Base-by-base conservation (phyloP, 2,329 filamentous ascomycete species). In the Fusarium anthophilum region DNA sequence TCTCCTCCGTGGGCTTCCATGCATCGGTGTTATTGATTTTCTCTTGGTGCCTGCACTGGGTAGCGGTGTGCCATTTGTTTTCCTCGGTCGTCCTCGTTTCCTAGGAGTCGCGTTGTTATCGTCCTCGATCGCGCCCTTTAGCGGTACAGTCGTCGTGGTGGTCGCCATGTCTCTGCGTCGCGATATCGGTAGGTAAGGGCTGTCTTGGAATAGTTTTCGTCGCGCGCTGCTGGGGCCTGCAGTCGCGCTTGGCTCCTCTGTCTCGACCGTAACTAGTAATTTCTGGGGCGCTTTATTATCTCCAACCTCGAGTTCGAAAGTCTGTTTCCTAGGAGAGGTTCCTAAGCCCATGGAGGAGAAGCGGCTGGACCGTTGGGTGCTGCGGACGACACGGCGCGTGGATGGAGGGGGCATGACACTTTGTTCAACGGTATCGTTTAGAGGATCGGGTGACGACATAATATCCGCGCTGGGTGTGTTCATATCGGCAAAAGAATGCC, bases 241-340 rank as follows among this genome's bases (percentile, higher is more conserved):
- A 45, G 82, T 81, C 60, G 80, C 75, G 54, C 82, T 81, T 63
- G 81, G 77, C 58, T 81, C 76, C 3, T 86, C 85, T 6, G 87
- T 86, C 78, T 90, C 88, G 59, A 90, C 87, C 15, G 89, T 90
- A 59, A 90, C 87, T 50, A 84, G 82, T 48, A 90, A 82, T 65
- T 83, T 85, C 78, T 89, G 87, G 6, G 88, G 87, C 53, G 87
- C 84, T 51, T 78, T 79, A 43, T 83, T 82, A 73, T 87, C 82
- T 53, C 88, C 88, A 32, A 88, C 87, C 71, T 90, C 87, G 39
- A 90, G 84, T 79, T 89, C 86, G 70, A 90, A 90, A 50, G 83
- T 89, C 76, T 86, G 88, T 81, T 89, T 90, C 55, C 87, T 83
- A 44, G 89, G 88, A 47, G 88, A 89, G 22, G 70, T 68, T 43